Evolutionary conservation across 2,329 filamentous ascomycete genomes (phyloP).

Genomic region (Penicillium sp.): DNA sequence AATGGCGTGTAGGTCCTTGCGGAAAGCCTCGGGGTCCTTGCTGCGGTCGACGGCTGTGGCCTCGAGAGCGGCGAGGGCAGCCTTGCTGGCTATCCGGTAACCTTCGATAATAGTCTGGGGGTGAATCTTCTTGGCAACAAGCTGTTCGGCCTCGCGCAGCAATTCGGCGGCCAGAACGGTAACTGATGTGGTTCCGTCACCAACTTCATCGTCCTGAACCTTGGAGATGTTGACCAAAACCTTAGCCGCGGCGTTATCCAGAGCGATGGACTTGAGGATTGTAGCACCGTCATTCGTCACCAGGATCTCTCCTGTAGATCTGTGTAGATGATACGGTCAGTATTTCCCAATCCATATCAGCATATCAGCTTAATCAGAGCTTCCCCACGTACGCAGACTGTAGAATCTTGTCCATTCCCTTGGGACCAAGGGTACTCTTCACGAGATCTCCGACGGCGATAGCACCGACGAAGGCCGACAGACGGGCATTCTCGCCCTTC

Average conservation of each 20-base stretch:
- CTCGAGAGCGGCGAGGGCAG: slow-evolving; percentile 79
- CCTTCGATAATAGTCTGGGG: slow-evolving; percentile 99
- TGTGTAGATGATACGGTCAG: slow-evolving; percentile 36
- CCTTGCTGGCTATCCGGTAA: slow-evolving; percentile 92
- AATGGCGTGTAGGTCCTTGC: slow-evolving; percentile 83
- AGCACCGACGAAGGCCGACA: slow-evolving; percentile 95
- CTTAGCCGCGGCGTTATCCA: slow-evolving; percentile 97
- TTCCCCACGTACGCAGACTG: slow-evolving; percentile 73
- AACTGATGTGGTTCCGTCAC: slow-evolving; percentile 97
- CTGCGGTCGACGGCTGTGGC: slow-evolving; percentile 86
- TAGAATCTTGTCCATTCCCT: slow-evolving; percentile 98
- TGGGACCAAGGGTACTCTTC: slow-evolving; percentile 93
- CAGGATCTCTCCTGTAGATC: slow-evolving; percentile 93
- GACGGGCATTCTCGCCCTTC: slow-evolving; percentile 98
- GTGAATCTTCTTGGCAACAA: slow-evolving; percentile 97
- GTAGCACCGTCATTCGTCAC: slow-evolving; percentile 99
- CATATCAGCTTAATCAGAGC: slow-evolving; percentile 7
- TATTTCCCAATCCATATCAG: slow-evolving; percentile 18
- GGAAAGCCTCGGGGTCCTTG: slow-evolving; percentile 75
- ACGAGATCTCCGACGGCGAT: slow-evolving; percentile 97
- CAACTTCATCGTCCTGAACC: slow-evolving; percentile 97
- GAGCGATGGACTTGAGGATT: slow-evolving; percentile 95
- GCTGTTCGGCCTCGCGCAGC: slow-evolving; percentile 90
- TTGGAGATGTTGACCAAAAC: slow-evolving; percentile 99
- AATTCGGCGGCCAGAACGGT: slow-evolving; percentile 92